Conservation (phyloP, 2,329 filamentous ascomycete genomes). For the Aureobasidium melanogenum region DNA sequence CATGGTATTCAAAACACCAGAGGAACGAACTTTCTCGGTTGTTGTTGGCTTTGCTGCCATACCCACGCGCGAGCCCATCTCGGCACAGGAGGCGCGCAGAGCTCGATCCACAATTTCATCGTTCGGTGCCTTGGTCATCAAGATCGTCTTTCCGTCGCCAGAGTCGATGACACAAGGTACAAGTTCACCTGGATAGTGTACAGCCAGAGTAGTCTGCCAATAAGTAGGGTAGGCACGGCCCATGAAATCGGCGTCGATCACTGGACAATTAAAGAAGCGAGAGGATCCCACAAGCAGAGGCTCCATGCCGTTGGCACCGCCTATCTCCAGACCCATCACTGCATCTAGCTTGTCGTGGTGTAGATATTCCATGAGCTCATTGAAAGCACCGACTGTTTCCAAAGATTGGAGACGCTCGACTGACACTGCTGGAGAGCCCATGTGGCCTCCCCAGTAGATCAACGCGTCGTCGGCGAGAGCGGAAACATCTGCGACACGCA, state of each 20-base stretch:
- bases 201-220: slow-evolving; percentile 38
- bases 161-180: slow-evolving; percentile 39
- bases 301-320: slow-evolving; percentile 56
- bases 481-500: slow-evolving; percentile 44
- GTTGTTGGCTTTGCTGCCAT: slow-evolving; percentile 33
- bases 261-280: slow-evolving; percentile 38
- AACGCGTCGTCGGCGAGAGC: slow-evolving; percentile 43
- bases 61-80: slow-evolving; percentile 25
- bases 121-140: slow-evolving; percentile 34
- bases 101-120: slow-evolving; percentile 36
- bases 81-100: slow-evolving; percentile 29
- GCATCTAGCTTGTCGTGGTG: slow-evolving; percentile 40
- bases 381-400: slow-evolving; percentile 37
- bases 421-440: slow-evolving; percentile 51
- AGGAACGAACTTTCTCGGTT: slow-evolving; percentile 28
- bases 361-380: slow-evolving; percentile 43
- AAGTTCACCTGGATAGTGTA: slow-evolving; percentile 32
- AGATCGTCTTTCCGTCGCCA: slow-evolving; percentile 35
- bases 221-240: slow-evolving; percentile 38
- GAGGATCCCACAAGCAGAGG: slow-evolving; percentile 49
- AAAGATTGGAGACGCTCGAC: slow-evolving; percentile 53
- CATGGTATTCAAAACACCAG: slow-evolving; percentile 33
- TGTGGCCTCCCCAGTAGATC: slow-evolving; percentile 49
- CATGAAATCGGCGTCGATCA: slow-evolving; percentile 40
- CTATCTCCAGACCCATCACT: slow-evolving; percentile 56